Conservation (phyloP, 2,329 filamentous ascomycete genomes). For the Ophiocordyceps camponoti-rufipedis region DNA sequence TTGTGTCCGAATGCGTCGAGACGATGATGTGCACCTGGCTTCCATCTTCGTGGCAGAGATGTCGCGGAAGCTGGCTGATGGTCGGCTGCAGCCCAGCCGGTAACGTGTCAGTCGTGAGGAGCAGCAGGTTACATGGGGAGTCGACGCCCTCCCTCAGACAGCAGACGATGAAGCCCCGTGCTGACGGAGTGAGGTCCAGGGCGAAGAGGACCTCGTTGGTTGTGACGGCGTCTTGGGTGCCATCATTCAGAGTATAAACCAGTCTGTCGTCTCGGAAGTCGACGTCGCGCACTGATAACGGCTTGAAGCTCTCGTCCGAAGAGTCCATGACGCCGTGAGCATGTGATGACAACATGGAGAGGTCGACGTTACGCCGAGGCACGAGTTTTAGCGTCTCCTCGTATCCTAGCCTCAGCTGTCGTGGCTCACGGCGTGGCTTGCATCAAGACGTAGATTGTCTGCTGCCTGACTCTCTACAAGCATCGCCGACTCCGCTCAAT, state of each 20-base stretch:
- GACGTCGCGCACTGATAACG: conserved; percentile 5
- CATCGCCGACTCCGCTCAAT: not conserved
- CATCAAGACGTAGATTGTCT: not conserved
- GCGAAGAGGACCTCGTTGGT: conserved; percentile 13
- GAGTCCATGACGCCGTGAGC: not conserved
- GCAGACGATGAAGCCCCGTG: conserved; percentile 13
- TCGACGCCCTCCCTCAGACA: conserved; percentile 16
- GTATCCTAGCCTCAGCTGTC: not conserved
- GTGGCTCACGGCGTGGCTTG: not conserved
- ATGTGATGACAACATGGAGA: not conserved
- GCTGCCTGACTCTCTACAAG: not conserved
- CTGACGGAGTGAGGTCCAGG: conserved; percentile 3
- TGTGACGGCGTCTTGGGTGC: conserved; percentile 4
- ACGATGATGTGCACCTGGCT: conserved; percentile 42
- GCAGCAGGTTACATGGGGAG: conserved; percentile 10
- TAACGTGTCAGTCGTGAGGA: conserved; percentile 14
- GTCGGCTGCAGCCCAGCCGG: conserved; percentile 6
- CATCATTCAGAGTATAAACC: conserved; percentile 9
- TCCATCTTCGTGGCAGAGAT: conserved; percentile 13
- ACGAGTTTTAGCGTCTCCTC: not conserved
- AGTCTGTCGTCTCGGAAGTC: conserved; percentile 7
- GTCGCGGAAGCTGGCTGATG: conserved; percentile 14
- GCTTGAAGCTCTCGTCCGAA: not conserved
- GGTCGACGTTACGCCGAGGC: too few species aligned
- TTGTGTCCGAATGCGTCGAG: conserved; percentile 47